A percentile compares a stretch with the other conserved stretches of the same genome.
Evolutionary conservation across 2,329 filamentous ascomycete genomes (phyloP).

Genomic region (Zymoseptoria crescenta): DNA sequence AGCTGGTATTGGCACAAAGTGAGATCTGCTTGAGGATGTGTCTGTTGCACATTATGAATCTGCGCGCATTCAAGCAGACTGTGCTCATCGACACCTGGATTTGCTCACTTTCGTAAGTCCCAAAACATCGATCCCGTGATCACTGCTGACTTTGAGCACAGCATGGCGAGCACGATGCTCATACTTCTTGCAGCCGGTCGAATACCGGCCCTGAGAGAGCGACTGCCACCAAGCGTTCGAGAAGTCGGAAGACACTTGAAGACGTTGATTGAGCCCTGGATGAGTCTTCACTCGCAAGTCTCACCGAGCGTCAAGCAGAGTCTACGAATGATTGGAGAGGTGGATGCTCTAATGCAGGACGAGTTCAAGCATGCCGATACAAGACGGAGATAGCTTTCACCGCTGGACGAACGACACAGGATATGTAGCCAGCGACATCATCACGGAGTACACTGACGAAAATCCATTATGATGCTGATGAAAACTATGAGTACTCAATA

Average conservation of each 20-base stretch:
- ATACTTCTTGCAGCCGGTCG: slow-evolving; percentile 7
- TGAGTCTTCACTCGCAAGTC: slow-evolving; percentile 1
- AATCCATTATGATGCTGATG: too few species aligned
- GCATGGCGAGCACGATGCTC: slow-evolving; percentile 10
- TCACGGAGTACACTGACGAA: too few species aligned
- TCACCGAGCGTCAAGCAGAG: slow-evolving; percentile 9
- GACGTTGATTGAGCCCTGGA: slow-evolving; percentile 7
- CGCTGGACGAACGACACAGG: too few species aligned
- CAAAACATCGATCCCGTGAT: too few species aligned
- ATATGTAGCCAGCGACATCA: too few species aligned
- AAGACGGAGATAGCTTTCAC: background rate
- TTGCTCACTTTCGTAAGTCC: slow-evolving; percentile 4
- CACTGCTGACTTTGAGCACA: background rate
- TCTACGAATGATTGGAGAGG: slow-evolving; percentile 7
- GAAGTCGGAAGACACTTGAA: slow-evolving; percentile 2
- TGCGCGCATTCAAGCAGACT: slow-evolving; percentile 7
- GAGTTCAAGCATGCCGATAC: background rate
- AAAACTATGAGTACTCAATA: too few species aligned
- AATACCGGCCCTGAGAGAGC: slow-evolving; percentile 4
- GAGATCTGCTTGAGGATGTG: slow-evolving; percentile 10
- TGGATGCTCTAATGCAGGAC: slow-evolving; percentile 2
- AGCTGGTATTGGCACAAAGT: slow-evolving; percentile 5
- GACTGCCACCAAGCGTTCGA: background rate
- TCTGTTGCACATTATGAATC: slow-evolving; percentile 8
- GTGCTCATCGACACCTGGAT: slow-evolving; percentile 12